Evolutionary conservation across 192 early-diverging fungal genomes (phyloP).

Genomic region (Chytriomyces sp.): DNA sequence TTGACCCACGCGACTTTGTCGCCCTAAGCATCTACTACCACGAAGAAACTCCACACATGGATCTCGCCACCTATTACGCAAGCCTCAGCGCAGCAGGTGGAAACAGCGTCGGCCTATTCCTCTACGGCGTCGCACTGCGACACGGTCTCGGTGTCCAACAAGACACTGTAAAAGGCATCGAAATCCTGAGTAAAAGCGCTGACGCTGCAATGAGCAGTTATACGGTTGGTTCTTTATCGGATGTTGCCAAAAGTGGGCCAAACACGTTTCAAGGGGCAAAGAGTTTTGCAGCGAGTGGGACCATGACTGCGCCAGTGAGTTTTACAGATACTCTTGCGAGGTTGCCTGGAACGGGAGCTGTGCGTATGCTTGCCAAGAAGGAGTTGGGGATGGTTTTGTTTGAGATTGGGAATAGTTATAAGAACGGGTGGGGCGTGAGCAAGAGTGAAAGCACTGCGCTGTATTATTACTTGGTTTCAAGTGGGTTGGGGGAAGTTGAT

Average conservation of each 20-base stretch:
- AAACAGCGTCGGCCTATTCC: conserved; percentile 52
- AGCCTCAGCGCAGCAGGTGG: conserved; percentile 48
- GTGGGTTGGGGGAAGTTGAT: conserved; percentile 55
- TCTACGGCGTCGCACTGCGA: conserved; percentile 58
- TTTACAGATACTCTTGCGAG: conserved; percentile 22
- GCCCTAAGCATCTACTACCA: conserved; percentile 56
- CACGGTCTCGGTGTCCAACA: conserved; percentile 58
- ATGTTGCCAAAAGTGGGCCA: not conserved
- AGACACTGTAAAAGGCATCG: conserved; percentile 43
- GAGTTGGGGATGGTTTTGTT: conserved; percentile 52
- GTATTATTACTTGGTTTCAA: conserved; percentile 54
- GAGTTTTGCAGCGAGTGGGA: not conserved
- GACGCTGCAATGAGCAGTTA: conserved; percentile 38
- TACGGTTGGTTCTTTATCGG: not conserved
- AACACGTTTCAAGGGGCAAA: not conserved
- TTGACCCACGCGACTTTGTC: conserved; percentile 49
- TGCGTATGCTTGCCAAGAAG: conserved; percentile 36
- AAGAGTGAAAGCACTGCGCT: conserved; percentile 46
- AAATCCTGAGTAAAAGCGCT: conserved; percentile 41
- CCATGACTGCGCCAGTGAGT: not conserved
- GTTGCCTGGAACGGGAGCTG: conserved; percentile 7
- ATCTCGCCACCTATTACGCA: conserved; percentile 58
- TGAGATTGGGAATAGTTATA: conserved; percentile 56
- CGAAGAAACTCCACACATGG: conserved; percentile 45
- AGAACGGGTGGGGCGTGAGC: conserved; percentile 59